Base-by-base conservation (phyloP, 148 eudicot species). In the Rhododendron molle region DNA sequence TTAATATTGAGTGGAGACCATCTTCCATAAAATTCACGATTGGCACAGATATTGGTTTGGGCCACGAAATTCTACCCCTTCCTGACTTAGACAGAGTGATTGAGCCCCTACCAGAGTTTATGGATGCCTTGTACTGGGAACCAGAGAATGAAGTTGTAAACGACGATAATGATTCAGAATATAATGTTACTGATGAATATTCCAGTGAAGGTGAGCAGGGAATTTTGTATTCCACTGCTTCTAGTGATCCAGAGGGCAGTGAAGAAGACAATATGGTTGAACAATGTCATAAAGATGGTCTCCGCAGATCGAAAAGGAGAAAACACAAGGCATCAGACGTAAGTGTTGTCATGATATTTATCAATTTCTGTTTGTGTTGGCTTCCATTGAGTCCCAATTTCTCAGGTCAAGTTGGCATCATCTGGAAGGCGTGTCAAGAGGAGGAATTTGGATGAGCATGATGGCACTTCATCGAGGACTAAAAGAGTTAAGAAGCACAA, bases 1-100 rank as follows among this genome's bases (percentile, higher is more conserved):
- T 97, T 72, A 95, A 95, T 58, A 89, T 92, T 38, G 99, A 95
- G 87, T 97, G 98, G 98, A 96, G 92, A 80, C 99, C 98, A 10
- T 91, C 98, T 30, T 88, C 94, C 60, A 72, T 92, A 38, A 93
- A 88, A 81, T 92, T 95, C 89, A 91, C 94, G 46, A 85, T 91
- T 65, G 99, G 98, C 62, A 93, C 96, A 40, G 95, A 94, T 89
- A 89, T 91, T 83, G 93, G 94, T 84, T 89, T 92, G 81, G 97
- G 94, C 67, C 96, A 91, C 87, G 98, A 95, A 56, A 88, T 96
- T 50, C 80, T 95, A 88, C 98, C 98, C 74, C 80, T 95, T 86
- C 92, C 94, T 71, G 99, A 97, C 87, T 91, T 93, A 67, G 98
- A 97, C 78, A 90, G 89, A 58, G 90, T 90, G 86, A 87, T 92